Evolutionary conservation across 495 filamentous ascomycete species (phyloP), one percentile per base, ranked within the genome.

Genomic region (Penicillium coprophilum): DNA sequence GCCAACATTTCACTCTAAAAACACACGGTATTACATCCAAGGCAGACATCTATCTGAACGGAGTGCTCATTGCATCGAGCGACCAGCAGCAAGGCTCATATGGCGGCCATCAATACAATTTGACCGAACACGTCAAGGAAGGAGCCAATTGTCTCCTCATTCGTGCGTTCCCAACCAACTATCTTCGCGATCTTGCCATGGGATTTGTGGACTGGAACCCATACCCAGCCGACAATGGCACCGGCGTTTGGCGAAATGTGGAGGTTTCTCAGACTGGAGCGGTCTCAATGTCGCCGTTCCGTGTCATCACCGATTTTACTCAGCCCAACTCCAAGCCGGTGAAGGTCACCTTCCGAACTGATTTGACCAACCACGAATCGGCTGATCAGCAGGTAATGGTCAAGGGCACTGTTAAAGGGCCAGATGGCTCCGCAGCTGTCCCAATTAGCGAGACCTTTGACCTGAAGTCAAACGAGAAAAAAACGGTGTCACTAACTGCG

Each of bases 191-290:
- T 53, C 75, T 87, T 45, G 82, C 78, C 0, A 60, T 83, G 19
- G 82, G 84, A 0, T 88, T 83, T 52, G 79, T 82, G 1, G 85
- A 88, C 54, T 88, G 85, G 85, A 87, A 87, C 41, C 84, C 84
- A 0, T 82, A 80, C 52, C 85, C 85, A 0, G 69, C 75, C 0
- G 81, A 85, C 60, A 84, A 80, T 48, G 79, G 80, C 1, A 84
- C 80, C 0, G 85, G 85, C 0, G 75, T 88, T 2, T 87, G 85
- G 85, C 75, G 85, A 1, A 62, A 85, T 44, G 75, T 88, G 6
- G 82, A 84, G 47, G 21, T 88, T 21, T 78, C 78, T 48, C 76
- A 82, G 58, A 86, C 81, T 0, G 84, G 84, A 0, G 63, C 80
- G 6, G 76, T 86, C 0, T 69, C 72, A 0, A 64, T 87, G 46